Conservation (phyloP, 768 basidiomycete genomes). For the Pisolithus microcarpus region DNA sequence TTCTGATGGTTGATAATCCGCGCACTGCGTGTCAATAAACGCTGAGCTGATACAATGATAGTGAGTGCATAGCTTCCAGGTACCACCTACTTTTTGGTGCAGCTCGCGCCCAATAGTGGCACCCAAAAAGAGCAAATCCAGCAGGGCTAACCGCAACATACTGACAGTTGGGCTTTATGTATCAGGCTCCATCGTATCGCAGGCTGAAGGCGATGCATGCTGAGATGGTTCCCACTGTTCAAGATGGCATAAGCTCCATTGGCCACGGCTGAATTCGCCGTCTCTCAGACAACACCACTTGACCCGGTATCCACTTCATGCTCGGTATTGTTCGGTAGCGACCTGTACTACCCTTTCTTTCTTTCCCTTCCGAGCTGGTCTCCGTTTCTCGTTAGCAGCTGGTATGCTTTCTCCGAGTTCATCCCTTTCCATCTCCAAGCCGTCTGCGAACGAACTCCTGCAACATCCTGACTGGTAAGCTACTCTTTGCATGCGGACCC, state of each 20-base stretch:
- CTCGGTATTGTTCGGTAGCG: constrained; percentile 2
- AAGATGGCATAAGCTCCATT: too few relatives aligned
- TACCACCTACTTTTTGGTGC: too few relatives aligned
- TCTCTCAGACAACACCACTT: not conserved
- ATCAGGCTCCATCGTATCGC: too few relatives aligned
- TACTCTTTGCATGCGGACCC: not conserved
- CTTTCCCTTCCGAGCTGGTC: constrained; percentile 20
- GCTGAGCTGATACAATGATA: too few relatives aligned
- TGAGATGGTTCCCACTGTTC: not conserved
- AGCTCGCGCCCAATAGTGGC: too few relatives aligned
- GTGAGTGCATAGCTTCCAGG: too few relatives aligned
- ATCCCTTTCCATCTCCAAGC: constrained; percentile 2
- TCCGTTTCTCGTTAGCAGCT: constrained; percentile 5
- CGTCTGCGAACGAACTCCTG: constrained; percentile 18
- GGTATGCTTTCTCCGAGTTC: constrained; percentile 4
- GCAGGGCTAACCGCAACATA: too few relatives aligned
- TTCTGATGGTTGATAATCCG: too few relatives aligned
- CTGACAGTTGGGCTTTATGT: too few relatives aligned
- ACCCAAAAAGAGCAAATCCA: too few relatives aligned
- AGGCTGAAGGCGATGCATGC: not conserved
- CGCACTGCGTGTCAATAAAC: too few relatives aligned
- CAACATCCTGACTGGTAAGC: constrained; percentile 30
- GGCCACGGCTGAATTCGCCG: too few relatives aligned
- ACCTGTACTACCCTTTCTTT: constrained; percentile 5
- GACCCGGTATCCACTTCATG: constrained; percentile 3